Evolutionary conservation across 805 yeast species (phyloP).

Genomic region (Wickerhamiella parazyma): DNA sequence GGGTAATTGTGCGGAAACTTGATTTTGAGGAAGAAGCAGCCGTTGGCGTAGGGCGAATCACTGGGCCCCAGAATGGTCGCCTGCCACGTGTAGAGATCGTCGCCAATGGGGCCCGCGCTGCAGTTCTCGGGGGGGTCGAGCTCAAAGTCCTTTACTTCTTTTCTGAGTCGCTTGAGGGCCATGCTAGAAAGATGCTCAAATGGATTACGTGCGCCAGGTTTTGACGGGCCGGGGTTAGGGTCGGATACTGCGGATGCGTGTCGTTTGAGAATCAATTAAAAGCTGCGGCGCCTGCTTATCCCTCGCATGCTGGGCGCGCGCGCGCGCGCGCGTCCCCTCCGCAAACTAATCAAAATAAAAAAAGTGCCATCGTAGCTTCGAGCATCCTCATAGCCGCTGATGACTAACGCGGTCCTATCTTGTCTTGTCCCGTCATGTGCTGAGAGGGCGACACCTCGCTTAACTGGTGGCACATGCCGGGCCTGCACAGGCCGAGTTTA

Average conservation of each 20-base stretch:
- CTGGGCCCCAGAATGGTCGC: constrained; percentile 99
- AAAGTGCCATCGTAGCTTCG: no score
- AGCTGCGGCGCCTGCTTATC: no score
- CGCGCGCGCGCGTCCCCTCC: no score
- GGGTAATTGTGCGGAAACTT: constrained; percentile 99
- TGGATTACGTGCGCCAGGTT: background rate
- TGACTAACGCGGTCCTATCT: no score
- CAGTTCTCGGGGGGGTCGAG: constrained; percentile 98
- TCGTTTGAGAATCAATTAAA: no score
- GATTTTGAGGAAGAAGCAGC: constrained; percentile 89
- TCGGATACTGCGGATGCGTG: background rate
- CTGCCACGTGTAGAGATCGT: constrained; percentile 97
- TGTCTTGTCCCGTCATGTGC: no score
- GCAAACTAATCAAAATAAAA: no score
- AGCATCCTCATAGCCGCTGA: no score
- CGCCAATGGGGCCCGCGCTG: constrained; percentile 98
- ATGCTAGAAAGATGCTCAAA: constrained; percentile 27
- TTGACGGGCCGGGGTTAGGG: constrained; percentile 4
- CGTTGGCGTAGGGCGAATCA: constrained; percentile 77
- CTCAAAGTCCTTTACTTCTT: constrained; percentile 90
- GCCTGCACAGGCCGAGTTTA: no score
- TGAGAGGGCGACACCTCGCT: no score
- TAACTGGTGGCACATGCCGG: no score
- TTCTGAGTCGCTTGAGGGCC: constrained; percentile 92
- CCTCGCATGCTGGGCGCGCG: no score